A percentile compares a stretch with the other conserved stretches of the same genome.
Conservation (phyloP, 805 yeast genomes). For the Lipomyces yamanashiensis region DNA sequence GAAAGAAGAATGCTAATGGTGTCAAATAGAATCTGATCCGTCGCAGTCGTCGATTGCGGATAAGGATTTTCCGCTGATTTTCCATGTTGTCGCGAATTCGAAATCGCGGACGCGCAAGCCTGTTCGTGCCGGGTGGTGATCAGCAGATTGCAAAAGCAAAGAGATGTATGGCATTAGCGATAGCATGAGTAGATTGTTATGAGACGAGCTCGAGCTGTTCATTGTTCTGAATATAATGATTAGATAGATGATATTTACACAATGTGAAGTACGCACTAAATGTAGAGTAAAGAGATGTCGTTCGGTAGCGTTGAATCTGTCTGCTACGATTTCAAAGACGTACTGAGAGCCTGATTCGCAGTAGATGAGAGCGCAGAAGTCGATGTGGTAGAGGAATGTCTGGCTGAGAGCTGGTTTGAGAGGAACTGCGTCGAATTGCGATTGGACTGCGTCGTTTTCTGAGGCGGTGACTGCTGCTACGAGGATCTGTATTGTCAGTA, state of each 20-base stretch:
- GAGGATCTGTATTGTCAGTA: constrained; percentile 9
- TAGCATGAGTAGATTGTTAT: background rate
- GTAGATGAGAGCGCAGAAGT: constrained; percentile 20
- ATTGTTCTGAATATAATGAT: background rate
- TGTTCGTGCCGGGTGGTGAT: constrained; percentile 18
- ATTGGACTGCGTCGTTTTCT: constrained; percentile 16
- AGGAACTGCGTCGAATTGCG: constrained; percentile 19
- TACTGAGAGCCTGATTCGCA: constrained; percentile 6
- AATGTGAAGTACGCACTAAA: background rate
- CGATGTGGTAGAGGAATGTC: constrained; percentile 15
- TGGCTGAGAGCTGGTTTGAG: constrained; percentile 30
- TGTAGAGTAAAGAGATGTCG: constrained; percentile 9
- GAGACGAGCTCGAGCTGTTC: background rate
- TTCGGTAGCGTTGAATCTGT: constrained; percentile 18
- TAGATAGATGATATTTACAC: background rate
- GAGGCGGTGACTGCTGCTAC: constrained; percentile 13
- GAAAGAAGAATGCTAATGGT: background rate
- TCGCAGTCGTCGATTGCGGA: constrained; percentile 24
- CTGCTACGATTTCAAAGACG: constrained; percentile 26
- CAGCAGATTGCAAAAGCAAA: background rate
- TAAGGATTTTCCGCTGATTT: constrained; percentile 23
- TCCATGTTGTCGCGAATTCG: constrained; percentile 4
- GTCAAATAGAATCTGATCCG: constrained; percentile 8
- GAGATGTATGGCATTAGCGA: background rate
- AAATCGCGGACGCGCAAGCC: constrained; percentile 5